Evolutionary conservation across 192 early-diverging fungal species (phyloP), one percentile per base, ranked within the genome.

Genomic region (Phycomyces nitens): DNA sequence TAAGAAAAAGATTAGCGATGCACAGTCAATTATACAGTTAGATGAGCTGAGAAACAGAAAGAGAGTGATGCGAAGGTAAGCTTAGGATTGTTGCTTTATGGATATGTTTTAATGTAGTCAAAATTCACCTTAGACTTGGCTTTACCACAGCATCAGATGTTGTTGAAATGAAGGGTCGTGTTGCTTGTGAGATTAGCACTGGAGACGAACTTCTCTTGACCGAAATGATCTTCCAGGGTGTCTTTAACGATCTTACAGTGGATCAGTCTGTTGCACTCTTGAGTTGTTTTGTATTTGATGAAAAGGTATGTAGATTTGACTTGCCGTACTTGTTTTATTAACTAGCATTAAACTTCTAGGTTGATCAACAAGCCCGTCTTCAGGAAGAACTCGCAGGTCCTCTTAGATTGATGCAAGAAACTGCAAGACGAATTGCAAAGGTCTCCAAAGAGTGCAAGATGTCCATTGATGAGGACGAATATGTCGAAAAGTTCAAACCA

Each of bases 91-190:
- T 26, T 4, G 27, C n/a, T 16, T 10, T 21, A 20, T 18, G 2
- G 10, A 41, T 21, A n/a, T 6, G 1, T 41, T 34, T 3, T 6
- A 21, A 47, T 47, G 12, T 14, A 47, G 11, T 47, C 21, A 5
- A 18, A 50, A 57, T 18, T 52, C 40, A 12, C 14, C 14, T 7
- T 62, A 72, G 71, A n/a, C 72, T 99, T 24, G 94, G 92, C 1
- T 97, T 91, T 72, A 93, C 88, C 0, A 88, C 87, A 8, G 76
- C 75, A 0, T 76, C 83, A 18, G 97, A 95, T 72, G 90, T 96
- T 7, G 91, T 99, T 65, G 92, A 95, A 60, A 88, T 97, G 80
- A 99, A 99, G 77, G 97, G 97, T 43, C 88, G 95, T 20, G 97
- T 99, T 5, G 97, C 97, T 3, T 99, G 97, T 67, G 95, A 99